Evolutionary conservation across 352 stramenopile genomes (phyloP), one percentile per base, ranked within the genome.

Genomic region (Globisporangium sylvaticum): DNA sequence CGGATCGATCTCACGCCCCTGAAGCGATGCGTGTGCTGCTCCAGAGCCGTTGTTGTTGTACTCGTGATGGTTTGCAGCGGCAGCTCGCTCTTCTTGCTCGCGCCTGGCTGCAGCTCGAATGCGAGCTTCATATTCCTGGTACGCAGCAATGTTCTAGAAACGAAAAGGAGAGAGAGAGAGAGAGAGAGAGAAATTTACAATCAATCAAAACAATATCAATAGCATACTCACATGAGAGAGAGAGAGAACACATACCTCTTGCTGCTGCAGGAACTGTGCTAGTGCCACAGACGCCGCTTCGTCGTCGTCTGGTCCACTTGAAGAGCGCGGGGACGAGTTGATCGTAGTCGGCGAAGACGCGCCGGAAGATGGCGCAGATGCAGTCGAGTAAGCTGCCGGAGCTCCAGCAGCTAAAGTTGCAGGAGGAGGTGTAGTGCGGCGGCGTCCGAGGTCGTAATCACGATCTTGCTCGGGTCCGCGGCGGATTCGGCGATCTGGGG

Each of bases 221-320:
- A n/a, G n/a, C n/a, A n/a, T n/a, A n/a, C n/a, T n/a, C n/a, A n/a
- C n/a, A 20, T 22, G 2, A 5, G 22, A 22, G 15, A 10, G 18
- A 3, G 14, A 15, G 10, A 24, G 27, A 15, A 5, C 1, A 20
- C 57, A 10, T 65, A 90, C 83, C 79, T 92, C 83, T 79, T 92
- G 72, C 32, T 90, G 77, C 44, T 92, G 83, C 15, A 92, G 69
- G 62, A 89, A 92, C 37, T 77, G 78, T 0, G 83, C 81, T 20
- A 90, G 56, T 4, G 81, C 83, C n/a, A 91, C 44, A 3, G 83
- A 91, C n/a, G 83, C 83, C 10, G 85, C 81, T 27, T 91, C 83
- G 44, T 73, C 66, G 55, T 87, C 74, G n/a, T 70, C 75, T 18
- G 64, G 24, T 53, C 56, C 50, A 48, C 34, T 63, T 15, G 65